A percentile compares a stretch with the other conserved stretches of the same genome.
Evolutionary conservation across 345 rosid genomes (phyloP).

Genomic region (Eucalyptus curtisii): DNA sequence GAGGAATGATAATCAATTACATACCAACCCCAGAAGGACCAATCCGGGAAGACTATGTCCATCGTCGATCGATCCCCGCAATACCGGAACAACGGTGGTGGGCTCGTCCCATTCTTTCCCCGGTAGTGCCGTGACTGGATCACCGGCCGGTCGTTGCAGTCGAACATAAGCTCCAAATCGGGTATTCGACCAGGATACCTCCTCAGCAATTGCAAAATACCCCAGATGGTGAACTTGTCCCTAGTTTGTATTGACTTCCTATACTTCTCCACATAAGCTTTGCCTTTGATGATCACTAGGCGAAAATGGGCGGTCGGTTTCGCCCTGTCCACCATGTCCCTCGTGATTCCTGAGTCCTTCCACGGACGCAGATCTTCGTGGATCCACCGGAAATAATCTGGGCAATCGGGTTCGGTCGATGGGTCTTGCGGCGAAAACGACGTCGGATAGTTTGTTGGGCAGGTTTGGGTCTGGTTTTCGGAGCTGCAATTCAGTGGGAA

Average conservation of each 20-base stretch:
- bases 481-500: conserved; percentile 24
- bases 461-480: conserved; percentile 16
- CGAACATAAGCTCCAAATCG: conserved; percentile 53
- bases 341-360: conserved; percentile 30
- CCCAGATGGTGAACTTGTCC: conserved; percentile 50
- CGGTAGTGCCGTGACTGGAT: conserved; percentile 8
- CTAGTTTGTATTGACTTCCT: conserved; percentile 29
- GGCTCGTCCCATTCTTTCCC: conserved; percentile 10
- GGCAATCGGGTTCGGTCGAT: conserved; percentile 6
- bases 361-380: conserved; percentile 58
- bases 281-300: conserved; percentile 26
- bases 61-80: conserved; percentile 18
- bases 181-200: conserved; percentile 45
- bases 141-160: conserved; percentile 31
- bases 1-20: background rate
- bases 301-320: conserved; percentile 22
- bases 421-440: background rate
- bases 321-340: conserved; percentile 44
- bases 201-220: conserved; percentile 41
- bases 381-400: conserved; percentile 59
- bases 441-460: conserved; percentile 17
- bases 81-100: conserved; percentile 47
- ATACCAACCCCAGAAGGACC: conserved; percentile 76
- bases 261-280: conserved; percentile 21
- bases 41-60: conserved; percentile 48